Percentiles rank a stretch among this genome's conserved stretches.
Conservation (phyloP, 2,329 filamentous ascomycete species). For the Xylaria sp. region DNA sequence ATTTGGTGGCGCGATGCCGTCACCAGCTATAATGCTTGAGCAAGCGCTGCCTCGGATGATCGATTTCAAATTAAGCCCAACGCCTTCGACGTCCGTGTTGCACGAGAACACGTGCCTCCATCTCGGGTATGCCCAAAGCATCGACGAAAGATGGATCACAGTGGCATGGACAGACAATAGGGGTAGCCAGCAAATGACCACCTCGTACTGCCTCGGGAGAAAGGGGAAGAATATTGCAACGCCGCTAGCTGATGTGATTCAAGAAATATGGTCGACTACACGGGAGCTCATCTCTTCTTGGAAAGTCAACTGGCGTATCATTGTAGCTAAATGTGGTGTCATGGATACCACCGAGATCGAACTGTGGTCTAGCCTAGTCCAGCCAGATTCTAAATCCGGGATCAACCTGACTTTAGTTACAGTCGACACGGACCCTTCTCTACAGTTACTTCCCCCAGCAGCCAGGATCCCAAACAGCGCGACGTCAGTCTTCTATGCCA, state of each 20-base stretch:
- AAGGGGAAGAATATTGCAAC: constrained; percentile 64
- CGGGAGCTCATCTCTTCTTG: constrained; percentile 76
- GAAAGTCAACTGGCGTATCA: constrained; percentile 80
- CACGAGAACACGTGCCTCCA: constrained; percentile 85
- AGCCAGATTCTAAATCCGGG: constrained; percentile 62
- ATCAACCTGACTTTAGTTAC: constrained; percentile 70
- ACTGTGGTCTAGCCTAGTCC: constrained; percentile 65
- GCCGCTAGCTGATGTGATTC: constrained; percentile 71
- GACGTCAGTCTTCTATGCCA: constrained; percentile 63
- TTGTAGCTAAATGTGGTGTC: constrained; percentile 76
- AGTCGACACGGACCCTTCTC: constrained; percentile 72
- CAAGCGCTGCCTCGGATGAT: constrained; percentile 75
- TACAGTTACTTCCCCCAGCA: constrained; percentile 70
- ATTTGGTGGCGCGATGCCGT: constrained; percentile 67
- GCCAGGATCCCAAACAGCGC: constrained; percentile 60
- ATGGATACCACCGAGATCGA: constrained; percentile 75
- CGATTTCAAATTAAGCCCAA: constrained; percentile 76
- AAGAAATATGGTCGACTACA: constrained; percentile 83
- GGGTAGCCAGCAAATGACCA: constrained; percentile 77
- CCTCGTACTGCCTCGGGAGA: constrained; percentile 77
- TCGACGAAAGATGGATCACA: constrained; percentile 81
- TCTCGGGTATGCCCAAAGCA: constrained; percentile 79
- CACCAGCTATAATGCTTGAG: constrained; percentile 79
- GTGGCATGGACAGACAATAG: constrained; percentile 84
- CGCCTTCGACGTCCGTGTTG: constrained; percentile 77